Evolutionary conservation across 257 asterid species (phyloP), one percentile per base, ranked within the genome.

Genomic region (Ballota nigra): DNA sequence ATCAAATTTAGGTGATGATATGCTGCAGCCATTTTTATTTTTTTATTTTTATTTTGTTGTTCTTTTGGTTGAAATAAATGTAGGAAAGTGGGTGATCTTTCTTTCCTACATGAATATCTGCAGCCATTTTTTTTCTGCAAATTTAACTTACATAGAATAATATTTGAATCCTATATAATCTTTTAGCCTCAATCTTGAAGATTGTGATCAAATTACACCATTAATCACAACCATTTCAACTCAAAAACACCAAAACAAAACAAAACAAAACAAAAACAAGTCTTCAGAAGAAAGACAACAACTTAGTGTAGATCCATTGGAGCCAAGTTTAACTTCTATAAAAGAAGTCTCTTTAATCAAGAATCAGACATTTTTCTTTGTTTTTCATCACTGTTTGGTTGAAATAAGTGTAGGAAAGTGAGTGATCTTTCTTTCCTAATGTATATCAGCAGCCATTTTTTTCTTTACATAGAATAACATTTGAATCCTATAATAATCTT

Each of bases 341-440:
- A n/a, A n/a, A n/a, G n/a, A n/a, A n/a, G n/a, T n/a, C n/a, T n/a
- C n/a, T n/a, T n/a, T n/a, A n/a, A n/a, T n/a, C n/a, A n/a, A n/a
- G n/a, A n/a, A n/a, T n/a, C n/a, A n/a, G n/a, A n/a, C n/a, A n/a
- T n/a, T n/a, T n/a, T n/a, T n/a, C n/a, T n/a, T n/a, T n/a, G n/a
- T n/a, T n/a, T n/a, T n/a, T n/a, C n/a, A n/a, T n/a, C n/a, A n/a
- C n/a, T n/a, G 28, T 22, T 60, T n/a, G 1, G 75, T 73, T 83
- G 79, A 24, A 89, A 73, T 81, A 72, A 78, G 79, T 72, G 88
- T 88, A 85, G 86, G 26, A 18, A 18, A 51, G 58, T 51, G 26
- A 52, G 59, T 7, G 26, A 45, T 15, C 20, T 45, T 47, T 47
- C 55, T n/a, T 16, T 16, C 55, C 16, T 47, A 6, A 43, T 41